Percentiles rank a stretch among this genome's conserved stretches.
Conservation (phyloP, 768 basidiomycete genomes). For the Boletus subcaerulescens region DNA sequence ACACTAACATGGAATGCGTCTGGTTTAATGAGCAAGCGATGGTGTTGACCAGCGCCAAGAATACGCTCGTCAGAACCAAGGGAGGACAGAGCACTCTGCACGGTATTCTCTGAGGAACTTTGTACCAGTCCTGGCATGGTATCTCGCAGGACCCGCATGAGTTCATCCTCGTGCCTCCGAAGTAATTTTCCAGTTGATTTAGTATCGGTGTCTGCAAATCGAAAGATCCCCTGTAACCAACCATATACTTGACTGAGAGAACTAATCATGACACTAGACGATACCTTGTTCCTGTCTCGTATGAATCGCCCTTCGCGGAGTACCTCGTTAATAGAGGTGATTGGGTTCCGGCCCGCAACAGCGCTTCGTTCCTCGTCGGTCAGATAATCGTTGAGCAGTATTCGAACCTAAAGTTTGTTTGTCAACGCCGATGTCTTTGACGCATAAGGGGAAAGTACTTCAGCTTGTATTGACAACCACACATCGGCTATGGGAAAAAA, state of each 20-base stretch:
- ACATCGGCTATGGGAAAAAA: constrained; percentile 84
- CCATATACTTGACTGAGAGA: neutral
- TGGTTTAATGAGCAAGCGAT: constrained; percentile 81
- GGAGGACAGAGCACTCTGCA: constrained; percentile 55
- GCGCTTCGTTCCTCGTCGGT: constrained; percentile 87
- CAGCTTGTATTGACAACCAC: constrained; percentile 84
- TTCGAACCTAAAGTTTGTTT: constrained; percentile 59
- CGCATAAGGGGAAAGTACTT: constrained; percentile 47
- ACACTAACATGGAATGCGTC: constrained; percentile 94
- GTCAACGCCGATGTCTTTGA: constrained; percentile 4
- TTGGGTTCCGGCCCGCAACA: constrained; percentile 77
- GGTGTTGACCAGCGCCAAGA: constrained; percentile 71
- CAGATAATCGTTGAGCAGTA: constrained; percentile 82
- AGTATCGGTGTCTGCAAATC: constrained; percentile 85
- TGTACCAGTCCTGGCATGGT: constrained; percentile 94
- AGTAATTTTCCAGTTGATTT: constrained; percentile 69
- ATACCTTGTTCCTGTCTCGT: constrained; percentile 78
- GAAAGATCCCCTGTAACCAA: constrained; percentile 69
- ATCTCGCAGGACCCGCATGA: constrained; percentile 78
- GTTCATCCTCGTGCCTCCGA: constrained; percentile 76
- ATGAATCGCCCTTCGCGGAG: constrained; percentile 78
- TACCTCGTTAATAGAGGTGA: constrained; percentile 91
- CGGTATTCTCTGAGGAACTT: constrained; percentile 57
- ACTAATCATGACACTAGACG: neutral
- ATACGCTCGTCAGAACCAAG: constrained; percentile 72